Conservation (phyloP, 2,329 filamentous ascomycete genomes). For the Microdochium nivale region DNA sequence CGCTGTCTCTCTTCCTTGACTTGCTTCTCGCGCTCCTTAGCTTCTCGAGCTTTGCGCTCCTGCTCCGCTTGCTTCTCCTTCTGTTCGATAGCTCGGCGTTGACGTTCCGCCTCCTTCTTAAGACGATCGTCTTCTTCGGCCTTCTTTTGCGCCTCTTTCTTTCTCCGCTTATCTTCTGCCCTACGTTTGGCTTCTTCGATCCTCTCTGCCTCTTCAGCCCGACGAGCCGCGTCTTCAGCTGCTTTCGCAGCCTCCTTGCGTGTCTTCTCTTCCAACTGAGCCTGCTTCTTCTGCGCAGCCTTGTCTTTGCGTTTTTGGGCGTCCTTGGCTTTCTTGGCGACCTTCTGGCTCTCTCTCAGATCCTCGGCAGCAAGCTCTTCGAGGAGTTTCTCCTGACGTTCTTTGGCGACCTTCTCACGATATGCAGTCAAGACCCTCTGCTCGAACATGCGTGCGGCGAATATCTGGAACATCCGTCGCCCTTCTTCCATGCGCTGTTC, state of each 20-base stretch:
- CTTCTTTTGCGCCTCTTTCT: slow-evolving; percentile 83
- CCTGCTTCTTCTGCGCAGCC: slow-evolving; percentile 79
- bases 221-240: slow-evolving; percentile 71
- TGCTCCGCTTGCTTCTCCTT: slow-evolving; percentile 76
- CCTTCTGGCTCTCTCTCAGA: slow-evolving; percentile 65
- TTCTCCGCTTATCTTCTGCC: slow-evolving; percentile 84
- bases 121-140: slow-evolving; percentile 82
- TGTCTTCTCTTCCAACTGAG: slow-evolving; percentile 83
- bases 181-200: slow-evolving; percentile 72
- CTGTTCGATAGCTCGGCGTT: slow-evolving; percentile 72
- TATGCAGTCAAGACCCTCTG: slow-evolving; percentile 96
- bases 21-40: slow-evolving; percentile 75
- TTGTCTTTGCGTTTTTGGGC: slow-evolving; percentile 95
- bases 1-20: slow-evolving; percentile 74
- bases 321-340: slow-evolving; percentile 88
- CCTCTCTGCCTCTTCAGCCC: slow-evolving; percentile 69
- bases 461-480: slow-evolving; percentile 97
- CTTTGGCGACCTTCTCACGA: slow-evolving; percentile 88
- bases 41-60: slow-evolving; percentile 75
- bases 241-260: slow-evolving; percentile 82
- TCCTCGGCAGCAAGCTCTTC: slow-evolving; percentile 87
- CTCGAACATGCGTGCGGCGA: slow-evolving; percentile 98
- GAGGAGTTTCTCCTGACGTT: slow-evolving; percentile 83
- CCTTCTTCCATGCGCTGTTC: slow-evolving; percentile 99
- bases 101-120: slow-evolving; percentile 77